These are phyloP conservation scores for Stephania cephalantha DNA, from an alignment of 164 flowering plant genomes.

Conservation along the genomic window DNA sequence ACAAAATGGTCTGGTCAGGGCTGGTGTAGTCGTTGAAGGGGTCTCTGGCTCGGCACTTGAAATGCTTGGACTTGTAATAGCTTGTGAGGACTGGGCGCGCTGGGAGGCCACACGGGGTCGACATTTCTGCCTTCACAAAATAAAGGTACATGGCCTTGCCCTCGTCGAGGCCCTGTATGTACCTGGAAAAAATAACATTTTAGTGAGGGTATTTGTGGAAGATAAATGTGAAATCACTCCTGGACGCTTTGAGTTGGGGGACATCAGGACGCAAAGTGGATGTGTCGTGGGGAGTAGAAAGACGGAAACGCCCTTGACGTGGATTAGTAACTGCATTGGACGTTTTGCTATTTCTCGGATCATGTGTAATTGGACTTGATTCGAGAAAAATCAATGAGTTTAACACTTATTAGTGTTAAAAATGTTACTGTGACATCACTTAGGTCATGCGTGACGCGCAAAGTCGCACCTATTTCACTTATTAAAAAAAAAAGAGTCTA, in stretches of 20 bases:
- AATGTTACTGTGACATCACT: too few relatives aligned
- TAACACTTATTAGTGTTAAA: too few relatives aligned
- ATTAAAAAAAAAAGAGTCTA: too few relatives aligned
- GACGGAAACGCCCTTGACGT: background rate
- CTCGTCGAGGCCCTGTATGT: conserved; percentile 58
- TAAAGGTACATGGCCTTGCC: conserved; percentile 79
- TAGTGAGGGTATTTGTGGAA: conserved; percentile 1
- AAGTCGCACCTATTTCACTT: background rate
- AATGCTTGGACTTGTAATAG: conserved; percentile 81
- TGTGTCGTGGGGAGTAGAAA: background rate
- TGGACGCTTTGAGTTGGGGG: too few relatives aligned
- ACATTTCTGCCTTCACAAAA: conserved; percentile 60
- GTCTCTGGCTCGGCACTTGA: conserved; percentile 49
- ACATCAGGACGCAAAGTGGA: background rate
- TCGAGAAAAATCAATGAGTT: too few relatives aligned
- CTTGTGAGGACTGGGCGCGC: conserved; percentile 80
- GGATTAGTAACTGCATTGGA: background rate
- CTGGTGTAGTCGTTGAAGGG: conserved; percentile 65
- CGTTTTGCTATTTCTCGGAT: too few relatives aligned
- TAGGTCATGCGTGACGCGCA: conserved; percentile 1
- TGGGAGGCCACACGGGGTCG: conserved; percentile 61
- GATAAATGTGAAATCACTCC: background rate
- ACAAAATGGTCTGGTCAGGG: conserved; percentile 61
- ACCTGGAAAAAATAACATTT: conserved; percentile 26
- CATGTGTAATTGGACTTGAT: too few relatives aligned